Conservation (phyloP, 805 yeast genomes). For the Kodamaea kakaduensis region DNA sequence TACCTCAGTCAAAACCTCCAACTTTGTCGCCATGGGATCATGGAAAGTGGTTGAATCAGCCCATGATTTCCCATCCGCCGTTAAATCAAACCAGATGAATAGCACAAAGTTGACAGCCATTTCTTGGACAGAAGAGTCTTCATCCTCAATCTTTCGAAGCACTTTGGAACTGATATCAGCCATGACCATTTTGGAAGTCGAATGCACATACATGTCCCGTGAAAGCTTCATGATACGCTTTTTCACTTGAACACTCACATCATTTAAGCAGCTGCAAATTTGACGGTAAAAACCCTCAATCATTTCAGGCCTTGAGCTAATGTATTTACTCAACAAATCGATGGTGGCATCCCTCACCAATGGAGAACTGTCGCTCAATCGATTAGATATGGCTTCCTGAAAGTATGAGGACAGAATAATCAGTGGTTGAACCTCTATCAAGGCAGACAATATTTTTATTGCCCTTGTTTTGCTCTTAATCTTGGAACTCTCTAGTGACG, state of each 20-base stretch:
- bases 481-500: constrained; percentile 26
- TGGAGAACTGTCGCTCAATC: constrained; percentile 60
- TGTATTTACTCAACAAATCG: constrained; percentile 54
- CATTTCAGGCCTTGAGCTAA: constrained; percentile 41
- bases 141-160: constrained; percentile 60
- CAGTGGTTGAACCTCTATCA: constrained; percentile 50
- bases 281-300: constrained; percentile 47
- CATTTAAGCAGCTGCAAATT: constrained; percentile 48
- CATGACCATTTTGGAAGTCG: constrained; percentile 28
- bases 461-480: constrained; percentile 48
- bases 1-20: constrained; percentile 38
- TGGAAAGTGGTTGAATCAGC: constrained; percentile 3
- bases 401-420: constrained; percentile 50
- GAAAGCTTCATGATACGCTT: constrained; percentile 56
- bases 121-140: constrained; percentile 49
- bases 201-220: constrained; percentile 41
- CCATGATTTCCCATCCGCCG: constrained; percentile 1
- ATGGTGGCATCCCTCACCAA: constrained; percentile 73
- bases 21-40: constrained; percentile 1
- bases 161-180: constrained; percentile 48
- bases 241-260: constrained; percentile 62
- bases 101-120: constrained; percentile 34
- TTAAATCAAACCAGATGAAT: constrained; percentile 20
- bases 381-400: constrained; percentile 46
- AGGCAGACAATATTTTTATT: constrained; percentile 53